Evolutionary conservation across 116 monocot genomes (phyloP), one percentile per base, ranked within the genome.

Genomic region (Papilionanthe hybrid): DNA sequence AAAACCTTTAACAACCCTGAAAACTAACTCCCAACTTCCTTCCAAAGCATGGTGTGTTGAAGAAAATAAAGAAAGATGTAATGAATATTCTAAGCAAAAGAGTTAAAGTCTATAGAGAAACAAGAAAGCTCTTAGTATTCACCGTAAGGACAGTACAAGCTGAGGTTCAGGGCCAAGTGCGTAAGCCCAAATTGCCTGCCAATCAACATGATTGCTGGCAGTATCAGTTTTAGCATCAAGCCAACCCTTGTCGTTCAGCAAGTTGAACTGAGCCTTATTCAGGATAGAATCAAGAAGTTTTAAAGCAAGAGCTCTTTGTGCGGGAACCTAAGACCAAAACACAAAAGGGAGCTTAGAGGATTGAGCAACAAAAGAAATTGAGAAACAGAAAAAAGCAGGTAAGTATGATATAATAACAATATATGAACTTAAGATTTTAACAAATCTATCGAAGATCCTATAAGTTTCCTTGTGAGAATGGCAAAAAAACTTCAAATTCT

Each of bases 131-230:
- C 18, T 42, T 3, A 58, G 42, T 49, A 27, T 85, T 82, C 79
- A 94, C 98, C 98, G 91, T 67, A 99, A 82, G 32, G 93, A 90
- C 71, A 99, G 82, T 74, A 78, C 86, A 69, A 94, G 71, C 80
- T 99, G 85, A 79, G 94, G 94, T 81, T 99, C 98, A 78, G 98
- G 98, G 45, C 98, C 98, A 82, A 99, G 91, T 57, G 89, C 82
- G 90, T 90, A 99, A 13, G 93, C 93, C 98, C 98, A 99, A 50
- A 99, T 75, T 80, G 98, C 98, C 84, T 91, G 93, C 98, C 98
- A 99, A 79, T 99, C 93, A 77, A 87, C 80, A 25, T 76, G 82
- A 20, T 60, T 77, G 45, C n/a, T 27, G 72, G 47, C 3, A 73
- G 42, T 83, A 42, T 44, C 73, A 77, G 77, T 79, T 77, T 66